phyloP scores from a whole-genome alignment of 73 alveolate genomes.

The Uronychia binucleata region DNA sequence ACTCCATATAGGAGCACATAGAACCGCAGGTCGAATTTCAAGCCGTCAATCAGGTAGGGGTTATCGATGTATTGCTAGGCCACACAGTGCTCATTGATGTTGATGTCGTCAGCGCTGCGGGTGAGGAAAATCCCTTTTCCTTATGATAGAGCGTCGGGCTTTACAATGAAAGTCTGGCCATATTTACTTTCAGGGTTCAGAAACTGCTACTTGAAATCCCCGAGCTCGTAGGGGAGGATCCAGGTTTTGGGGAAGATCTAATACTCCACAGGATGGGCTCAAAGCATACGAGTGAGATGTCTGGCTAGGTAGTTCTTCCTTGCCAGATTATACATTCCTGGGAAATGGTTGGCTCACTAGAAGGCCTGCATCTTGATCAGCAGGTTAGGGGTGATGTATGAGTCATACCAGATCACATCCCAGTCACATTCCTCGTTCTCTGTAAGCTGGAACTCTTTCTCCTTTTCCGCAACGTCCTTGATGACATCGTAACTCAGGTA shows the following conservation, averaged over 20 bases:
- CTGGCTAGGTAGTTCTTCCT: slow-evolving; percentile 77
- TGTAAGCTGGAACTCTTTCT: no score
- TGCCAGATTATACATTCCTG: slow-evolving; percentile 74
- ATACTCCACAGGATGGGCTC: no score
- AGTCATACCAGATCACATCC: no score
- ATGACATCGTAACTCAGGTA: no score
- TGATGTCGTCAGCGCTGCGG: slow-evolving; percentile 6
- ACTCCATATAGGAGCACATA: slow-evolving; percentile 70
- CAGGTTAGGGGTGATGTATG: no score
- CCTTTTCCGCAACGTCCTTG: no score
- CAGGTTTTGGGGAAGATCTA: slow-evolving; percentile 33
- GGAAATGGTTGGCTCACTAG: slow-evolving; percentile 83
- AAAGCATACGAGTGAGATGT: no score
- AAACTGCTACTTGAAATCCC: neutral
- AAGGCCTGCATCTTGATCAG: slow-evolving; percentile 68
- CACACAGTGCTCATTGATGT: slow-evolving; percentile 55
- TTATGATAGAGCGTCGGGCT: slow-evolving; percentile 33
- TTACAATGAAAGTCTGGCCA: slow-evolving; percentile 17
- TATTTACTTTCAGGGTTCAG: neutral
- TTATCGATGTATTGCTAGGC: slow-evolving; percentile 75
- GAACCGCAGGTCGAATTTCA: slow-evolving; percentile 88
- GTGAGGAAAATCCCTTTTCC: slow-evolving; percentile 41
- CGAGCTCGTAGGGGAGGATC: slow-evolving; percentile 29
- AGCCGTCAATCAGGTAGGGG: slow-evolving; percentile 87
- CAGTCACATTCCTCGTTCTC: no score